Conservation (phyloP, 2,329 filamentous ascomycete species). For the Diaporthe citriasiana region DNA sequence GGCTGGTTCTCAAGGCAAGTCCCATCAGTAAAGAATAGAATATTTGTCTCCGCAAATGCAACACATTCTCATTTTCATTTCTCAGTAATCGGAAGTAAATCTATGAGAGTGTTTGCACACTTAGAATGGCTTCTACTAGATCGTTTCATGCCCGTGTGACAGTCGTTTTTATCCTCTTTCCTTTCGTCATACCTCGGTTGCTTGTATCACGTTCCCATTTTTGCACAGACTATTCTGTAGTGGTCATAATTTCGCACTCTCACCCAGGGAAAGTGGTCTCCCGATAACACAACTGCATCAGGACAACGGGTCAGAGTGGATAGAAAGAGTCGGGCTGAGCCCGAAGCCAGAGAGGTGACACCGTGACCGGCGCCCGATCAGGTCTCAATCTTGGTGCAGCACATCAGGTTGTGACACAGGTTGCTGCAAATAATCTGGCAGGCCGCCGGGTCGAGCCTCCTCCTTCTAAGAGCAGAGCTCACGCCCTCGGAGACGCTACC, state of each 20-base stretch:
- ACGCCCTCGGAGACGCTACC: constrained; percentile 38
- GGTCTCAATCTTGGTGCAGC: constrained; percentile 56
- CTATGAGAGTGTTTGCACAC: neutral
- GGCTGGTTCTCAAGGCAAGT: neutral
- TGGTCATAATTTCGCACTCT: neutral
- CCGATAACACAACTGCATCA: neutral
- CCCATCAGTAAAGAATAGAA: neutral
- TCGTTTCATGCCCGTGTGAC: neutral
- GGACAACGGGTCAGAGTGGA: no score
- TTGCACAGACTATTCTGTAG: neutral
- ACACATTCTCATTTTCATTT: neutral
- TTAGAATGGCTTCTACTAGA: neutral
- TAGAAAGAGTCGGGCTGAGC: neutral
- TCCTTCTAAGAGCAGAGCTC: constrained; percentile 44
- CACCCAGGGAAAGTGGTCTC: no score
- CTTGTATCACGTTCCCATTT: neutral
- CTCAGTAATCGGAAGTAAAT: neutral
- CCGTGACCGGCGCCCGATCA: neutral
- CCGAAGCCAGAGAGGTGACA: neutral
- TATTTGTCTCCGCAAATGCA: neutral
- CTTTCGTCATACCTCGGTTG: neutral
- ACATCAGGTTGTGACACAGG: constrained; percentile 65
- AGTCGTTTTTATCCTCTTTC: neutral
- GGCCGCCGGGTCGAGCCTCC: constrained; percentile 49
- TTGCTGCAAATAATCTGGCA: constrained; percentile 68